Base-by-base conservation (phyloP, 495 filamentous ascomycete genomes). In the Choiromyces venosus region DNA sequence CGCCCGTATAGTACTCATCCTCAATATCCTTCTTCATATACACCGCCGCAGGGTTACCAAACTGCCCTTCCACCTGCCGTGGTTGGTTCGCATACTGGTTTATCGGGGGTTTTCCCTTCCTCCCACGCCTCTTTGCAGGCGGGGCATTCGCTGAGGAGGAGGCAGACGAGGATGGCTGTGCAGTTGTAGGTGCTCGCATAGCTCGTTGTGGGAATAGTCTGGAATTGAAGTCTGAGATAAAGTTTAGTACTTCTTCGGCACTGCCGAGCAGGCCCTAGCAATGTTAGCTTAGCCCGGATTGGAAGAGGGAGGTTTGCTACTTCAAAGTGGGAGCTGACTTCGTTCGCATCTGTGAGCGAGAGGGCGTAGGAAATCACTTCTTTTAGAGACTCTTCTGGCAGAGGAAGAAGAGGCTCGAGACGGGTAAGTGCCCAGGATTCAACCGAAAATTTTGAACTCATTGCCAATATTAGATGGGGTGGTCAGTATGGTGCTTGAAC, bases 161-260 rank as follows among this genome's bases (percentile, higher is more conserved):
- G 29, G 71, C 39, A 61, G 67, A 29, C 16, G 52, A 40, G 65
- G 44, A 66, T 52, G 71, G 21, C 29, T 68, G 44, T 16, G 81
- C 42, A 38, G 79, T 46, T 25, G 76, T 38, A 21, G 78, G 74
- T 76, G 21, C 66, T 67, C 5, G 75, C 68, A 44, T 79, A 83
- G 0, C 83, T 82, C 29, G 52, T 69, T 67, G 74, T 52, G 74
- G 78, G 29, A 76, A 81, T 25, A 73, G 88, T 39, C 88, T 89
- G 14, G 89, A 85, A 81, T 95, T 98, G 86, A 97, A 98, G 61
- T 90, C 89, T 35, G 93, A 88, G 78, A 99, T 97, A 81, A 98
- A 99, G 73, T 96, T 93, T 73, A 97, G 83, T 0, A 91, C 90
- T 74, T 91, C 89, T 19, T 93, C 87, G 8, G 92, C 92, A 81